Evolutionary conservation across 2,329 filamentous ascomycete species (phyloP), one percentile per base, ranked within the genome.

Genomic region (Dactylellina cionopaga): DNA sequence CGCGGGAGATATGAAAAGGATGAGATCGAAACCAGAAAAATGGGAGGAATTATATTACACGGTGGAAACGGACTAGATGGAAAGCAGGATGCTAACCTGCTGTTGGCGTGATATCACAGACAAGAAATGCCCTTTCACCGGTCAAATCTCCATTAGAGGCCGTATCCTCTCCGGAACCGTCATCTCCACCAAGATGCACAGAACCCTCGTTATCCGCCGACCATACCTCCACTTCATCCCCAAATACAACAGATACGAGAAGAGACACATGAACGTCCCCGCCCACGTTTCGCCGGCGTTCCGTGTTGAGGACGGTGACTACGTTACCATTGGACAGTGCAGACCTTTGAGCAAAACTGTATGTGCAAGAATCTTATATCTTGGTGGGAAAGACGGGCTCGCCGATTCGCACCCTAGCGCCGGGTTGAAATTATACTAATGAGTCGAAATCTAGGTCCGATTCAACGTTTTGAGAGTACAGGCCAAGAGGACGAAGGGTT

Each of bases 71-170:
- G 25, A 41, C 13, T 31, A 56, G 31, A 44, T n/a, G 49, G 58
- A 47, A 31, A 27, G 31, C 39, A 46, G 39, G n/a, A 66, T 47
- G 54, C 56, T 63, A 51, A 69, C 29, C 46, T 66, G 24, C 31
- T 44, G 41, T 39, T 65, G 56, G 37, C 46, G 31, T 19, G n/a
- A 52, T 24, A 19, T 9, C 77, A 80, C 82, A 96, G 95, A 99
- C 90, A 99, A 99, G 92, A 99, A 99, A 89, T 99, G 95, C 91
- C 95, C 95, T 79, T 99, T 99, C 90, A 96, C 92, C 80, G 96
- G 96, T 83, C 88, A 94, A 84, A 93, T 99, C 84, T 98, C 95
- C 78, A 99, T 99, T 88, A 95, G 95, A 87, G 95, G 95, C 85
- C 94, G 95, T 94, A 99, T 99, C 89, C 88, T 99, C 79, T 98